Conservation (phyloP, 192 early-diverging fungal species). For the Entomortierella chlamydospora region DNA sequence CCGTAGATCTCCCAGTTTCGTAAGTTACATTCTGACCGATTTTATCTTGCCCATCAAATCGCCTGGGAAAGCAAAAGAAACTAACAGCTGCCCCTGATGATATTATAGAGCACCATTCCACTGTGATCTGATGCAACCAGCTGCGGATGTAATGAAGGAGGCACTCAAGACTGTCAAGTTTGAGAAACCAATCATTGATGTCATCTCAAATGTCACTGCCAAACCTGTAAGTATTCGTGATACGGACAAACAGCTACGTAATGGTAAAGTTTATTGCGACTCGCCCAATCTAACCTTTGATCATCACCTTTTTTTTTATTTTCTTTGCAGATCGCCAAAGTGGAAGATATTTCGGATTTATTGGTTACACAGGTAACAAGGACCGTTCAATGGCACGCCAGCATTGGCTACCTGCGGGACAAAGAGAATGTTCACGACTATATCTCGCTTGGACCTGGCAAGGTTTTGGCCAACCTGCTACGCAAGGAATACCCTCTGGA, state of each 20-base stretch:
- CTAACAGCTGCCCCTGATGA: no score
- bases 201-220: slow-evolving; percentile 94
- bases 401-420: slow-evolving; percentile 81
- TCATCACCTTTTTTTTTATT: neutral
- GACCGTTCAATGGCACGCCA: slow-evolving; percentile 92
- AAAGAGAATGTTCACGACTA: slow-evolving; percentile 78
- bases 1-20: slow-evolving; percentile 92
- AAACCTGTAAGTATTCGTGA: slow-evolving; percentile 70
- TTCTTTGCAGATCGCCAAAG: slow-evolving; percentile 49
- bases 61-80: neutral
- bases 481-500: slow-evolving; percentile 87
- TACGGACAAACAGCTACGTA: no score
- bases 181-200: slow-evolving; percentile 78
- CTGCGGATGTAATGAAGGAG: slow-evolving; percentile 77
- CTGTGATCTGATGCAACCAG: slow-evolving; percentile 91
- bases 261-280: no score
- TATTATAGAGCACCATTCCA: slow-evolving; percentile 89
- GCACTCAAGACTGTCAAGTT: slow-evolving; percentile 81
- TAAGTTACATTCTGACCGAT: no score
- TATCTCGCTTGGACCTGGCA: slow-evolving; percentile 87
- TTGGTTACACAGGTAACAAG: slow-evolving; percentile 84
- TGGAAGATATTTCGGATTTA: slow-evolving; percentile 70
- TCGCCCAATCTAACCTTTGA: no score
- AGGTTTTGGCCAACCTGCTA: slow-evolving; percentile 89
- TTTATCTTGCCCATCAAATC: no score